Base-by-base conservation (phyloP, 345 rosid species). In the Trapa bicornis region DNA sequence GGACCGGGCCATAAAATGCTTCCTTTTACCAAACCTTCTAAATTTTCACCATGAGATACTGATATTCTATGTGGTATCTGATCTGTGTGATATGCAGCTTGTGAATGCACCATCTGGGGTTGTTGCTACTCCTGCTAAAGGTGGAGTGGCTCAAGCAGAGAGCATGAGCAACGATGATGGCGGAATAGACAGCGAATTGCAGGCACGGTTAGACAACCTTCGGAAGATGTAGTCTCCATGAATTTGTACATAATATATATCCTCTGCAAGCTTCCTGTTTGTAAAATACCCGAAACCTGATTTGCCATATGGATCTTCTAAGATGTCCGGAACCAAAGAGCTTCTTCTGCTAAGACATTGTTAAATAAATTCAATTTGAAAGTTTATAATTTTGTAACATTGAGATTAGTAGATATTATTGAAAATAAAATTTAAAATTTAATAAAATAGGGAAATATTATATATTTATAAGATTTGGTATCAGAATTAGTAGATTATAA, bases 151-250 rank as follows among this genome's bases (percentile, higher is more conserved):
- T 33, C 96, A 88, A 73, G 88, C 71, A 4, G 97, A 91, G 77
- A 68, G 85, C 15, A 52, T 87, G 0, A 90, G 76, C 65, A 80
- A 70, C 42, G 97, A 91, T 2, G 85, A 86, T 6, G 72, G 83
- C 2, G 97, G 96, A 37, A 83, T 91, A 68, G 97, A 91, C 67
- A 81, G 88, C 70, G 97, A 91, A 17, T 78, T 91, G 39, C 97
- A 91, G 77, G 96, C 93, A 42, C 85, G 97, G 83, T 75, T 91
- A 77, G 97, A 91, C 80, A 91, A 91, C 76, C 75, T 91, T 37
- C 80, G 97, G 52, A 91, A 70, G 80, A 91, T 91, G 96, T 91
- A 77, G 75, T 41, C 38, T 35, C 10, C 10, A 14, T 60, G 8
- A 39, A 8, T 32, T 7, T 60, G 70, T 68, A 68, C 36, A 58